Conservation (phyloP, 345 rosid genomes). For the Moringa oleifera region DNA sequence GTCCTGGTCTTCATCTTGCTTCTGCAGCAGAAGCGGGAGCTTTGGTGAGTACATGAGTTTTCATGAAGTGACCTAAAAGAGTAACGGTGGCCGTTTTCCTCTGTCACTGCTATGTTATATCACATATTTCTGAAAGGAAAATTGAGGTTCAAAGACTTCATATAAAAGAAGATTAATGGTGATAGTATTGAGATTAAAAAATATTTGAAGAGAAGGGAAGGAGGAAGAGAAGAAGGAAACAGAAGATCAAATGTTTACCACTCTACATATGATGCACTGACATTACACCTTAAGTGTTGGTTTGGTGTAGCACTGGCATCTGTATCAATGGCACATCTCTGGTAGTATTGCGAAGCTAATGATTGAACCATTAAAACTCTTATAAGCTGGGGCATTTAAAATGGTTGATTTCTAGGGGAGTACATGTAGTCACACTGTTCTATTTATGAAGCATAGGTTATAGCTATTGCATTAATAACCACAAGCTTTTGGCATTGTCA, state of each 20-base stretch:
- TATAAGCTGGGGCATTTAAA: not conserved
- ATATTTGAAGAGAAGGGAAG: not conserved
- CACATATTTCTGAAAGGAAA: not conserved
- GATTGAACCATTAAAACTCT: no score
- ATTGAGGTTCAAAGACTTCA: not conserved
- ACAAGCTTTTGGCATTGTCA: constrained; percentile 24
- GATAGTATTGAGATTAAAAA: not conserved
- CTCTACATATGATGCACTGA: not conserved
- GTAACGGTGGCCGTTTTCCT: not conserved
- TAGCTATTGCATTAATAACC: constrained; percentile 9
- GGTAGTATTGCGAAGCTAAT: not conserved
- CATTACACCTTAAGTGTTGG: not conserved
- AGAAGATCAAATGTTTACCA: not conserved
- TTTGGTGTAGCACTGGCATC: not conserved
- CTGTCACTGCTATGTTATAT: no score
- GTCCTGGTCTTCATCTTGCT: constrained; percentile 77
- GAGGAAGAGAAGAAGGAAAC: not conserved
- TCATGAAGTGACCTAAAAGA: constrained; percentile 9
- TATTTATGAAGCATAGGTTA: not conserved
- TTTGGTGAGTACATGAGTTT: constrained; percentile 52
- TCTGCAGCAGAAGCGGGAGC: constrained; percentile 97
- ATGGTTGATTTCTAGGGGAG: not conserved
- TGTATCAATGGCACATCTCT: not conserved
- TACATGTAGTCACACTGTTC: not conserved
- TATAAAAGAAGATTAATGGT: not conserved